These are phyloP conservation scores for Pseudogymnoascus sp. DNA, from an alignment of 2,329 filamentous ascomycete species.

Conservation along the genomic window DNA sequence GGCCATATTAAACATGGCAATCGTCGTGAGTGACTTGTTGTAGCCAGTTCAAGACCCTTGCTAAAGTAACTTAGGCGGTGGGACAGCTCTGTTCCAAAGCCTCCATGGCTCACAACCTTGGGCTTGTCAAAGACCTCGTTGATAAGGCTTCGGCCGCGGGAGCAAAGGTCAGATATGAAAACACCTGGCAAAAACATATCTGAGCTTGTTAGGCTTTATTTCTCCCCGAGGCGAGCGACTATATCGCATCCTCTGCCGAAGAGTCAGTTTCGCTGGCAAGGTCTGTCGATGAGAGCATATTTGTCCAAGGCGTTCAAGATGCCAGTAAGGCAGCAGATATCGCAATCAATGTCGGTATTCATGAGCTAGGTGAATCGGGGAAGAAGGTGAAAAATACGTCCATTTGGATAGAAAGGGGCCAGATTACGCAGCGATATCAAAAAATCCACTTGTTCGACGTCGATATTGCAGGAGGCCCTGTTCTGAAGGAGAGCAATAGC, in stretches of 20 bases:
- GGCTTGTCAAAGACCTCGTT: conserved; percentile 66
- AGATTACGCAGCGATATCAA: conserved; percentile 61
- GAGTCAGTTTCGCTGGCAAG: conserved; percentile 65
- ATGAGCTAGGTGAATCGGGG: conserved; percentile 52
- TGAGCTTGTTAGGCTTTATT: conserved; percentile 59
- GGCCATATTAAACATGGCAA: neutral
- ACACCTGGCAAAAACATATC: neutral
- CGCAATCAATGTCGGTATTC: conserved; percentile 79
- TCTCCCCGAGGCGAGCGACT: conserved; percentile 81
- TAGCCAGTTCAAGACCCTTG: neutral
- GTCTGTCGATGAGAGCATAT: conserved; percentile 57
- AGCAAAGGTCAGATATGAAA: conserved; percentile 54
- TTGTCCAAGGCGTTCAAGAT: conserved; percentile 65
- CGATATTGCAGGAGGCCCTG: conserved; percentile 47
- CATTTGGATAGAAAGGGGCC: conserved; percentile 56
- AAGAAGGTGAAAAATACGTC: conserved; percentile 54
- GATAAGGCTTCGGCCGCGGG: conserved; percentile 65
- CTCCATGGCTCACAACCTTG: conserved; percentile 69
- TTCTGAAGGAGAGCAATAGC: conserved; percentile 53
- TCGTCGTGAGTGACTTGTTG: neutral
- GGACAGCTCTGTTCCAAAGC: conserved; percentile 85
- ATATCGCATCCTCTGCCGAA: conserved; percentile 62
- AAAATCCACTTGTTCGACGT: conserved; percentile 89
- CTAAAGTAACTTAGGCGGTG: conserved; percentile 52
- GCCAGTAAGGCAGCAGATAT: conserved; percentile 57